Conservation (phyloP, 768 basidiomycete genomes). For the Xanthoconium stramineum region DNA sequence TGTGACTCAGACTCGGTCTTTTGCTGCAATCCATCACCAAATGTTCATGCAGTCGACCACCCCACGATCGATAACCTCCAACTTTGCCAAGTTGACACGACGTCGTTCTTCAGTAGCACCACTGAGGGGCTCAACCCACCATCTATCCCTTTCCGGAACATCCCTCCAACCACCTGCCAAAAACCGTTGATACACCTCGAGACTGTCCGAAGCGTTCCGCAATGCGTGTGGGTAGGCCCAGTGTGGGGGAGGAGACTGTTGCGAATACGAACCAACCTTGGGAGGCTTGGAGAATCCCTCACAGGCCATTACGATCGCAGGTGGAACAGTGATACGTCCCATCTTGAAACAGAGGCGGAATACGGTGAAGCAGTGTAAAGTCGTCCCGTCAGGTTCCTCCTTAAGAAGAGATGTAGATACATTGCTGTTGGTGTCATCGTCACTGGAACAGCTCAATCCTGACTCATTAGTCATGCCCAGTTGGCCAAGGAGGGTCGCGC, state of each 20-base stretch:
- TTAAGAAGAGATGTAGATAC: neutral
- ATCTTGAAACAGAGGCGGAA: constrained; percentile 66
- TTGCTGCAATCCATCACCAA: neutral
- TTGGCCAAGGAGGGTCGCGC: neutral
- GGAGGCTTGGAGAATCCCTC: constrained; percentile 46
- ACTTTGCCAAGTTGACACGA: constrained; percentile 8
- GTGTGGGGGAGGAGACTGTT: constrained; percentile 10
- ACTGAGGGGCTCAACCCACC: constrained; percentile 61
- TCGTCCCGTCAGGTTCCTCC: constrained; percentile 38
- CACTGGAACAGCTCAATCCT: neutral
- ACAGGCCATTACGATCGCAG: constrained; percentile 52
- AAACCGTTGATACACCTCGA: constrained; percentile 40
- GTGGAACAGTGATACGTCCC: constrained; percentile 69
- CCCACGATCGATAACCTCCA: constrained; percentile 5
- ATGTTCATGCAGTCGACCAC: constrained; percentile 5
- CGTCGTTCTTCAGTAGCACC: constrained; percentile 38
- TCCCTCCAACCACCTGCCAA: constrained; percentile 59
- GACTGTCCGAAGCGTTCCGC: constrained; percentile 9
- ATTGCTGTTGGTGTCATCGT: neutral
- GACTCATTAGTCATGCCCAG: neutral
- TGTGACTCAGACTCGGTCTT: no score
- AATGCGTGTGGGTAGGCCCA: constrained; percentile 8
- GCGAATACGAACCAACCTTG: constrained; percentile 8
- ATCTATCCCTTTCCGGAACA: constrained; percentile 52
- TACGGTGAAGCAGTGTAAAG: constrained; percentile 55